Evolutionary conservation across 2,329 filamentous ascomycete species (phyloP), one percentile per base, ranked within the genome.

Genomic region (Bipolaris gigantea): DNA sequence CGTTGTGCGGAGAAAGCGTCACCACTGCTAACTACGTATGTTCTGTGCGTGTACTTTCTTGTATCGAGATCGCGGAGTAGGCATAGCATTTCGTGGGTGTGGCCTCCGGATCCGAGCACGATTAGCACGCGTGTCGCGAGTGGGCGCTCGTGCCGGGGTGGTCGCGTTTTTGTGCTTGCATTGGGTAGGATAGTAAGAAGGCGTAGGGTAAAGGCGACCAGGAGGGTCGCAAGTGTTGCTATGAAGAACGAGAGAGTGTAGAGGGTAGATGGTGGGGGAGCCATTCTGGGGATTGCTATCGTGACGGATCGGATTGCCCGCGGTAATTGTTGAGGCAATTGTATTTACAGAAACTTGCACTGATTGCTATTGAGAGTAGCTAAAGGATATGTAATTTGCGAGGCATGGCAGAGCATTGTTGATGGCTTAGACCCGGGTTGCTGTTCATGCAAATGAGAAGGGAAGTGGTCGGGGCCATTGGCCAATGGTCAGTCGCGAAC

Each of bases 51-150:
- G 70, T 76, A 80, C 46, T 73, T 72, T 7, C 55, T 46, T 48
- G 75, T 73, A 50, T 77, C 70, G 1, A 87, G 76, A 61, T 82
- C 83, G 62, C 80, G 78, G 64, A 99, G 84, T 79, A 97, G 89
- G 67, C 88, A 86, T 59, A 96, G 81, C 89, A 99, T 96, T 75
- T 99, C 94, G 43, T 91, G 87, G 0, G 94, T 97, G 76, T 99
- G 94, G 0, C 94, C 94, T 30, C 94, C 94, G 2, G 90, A 95
- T 48, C 94, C 94, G 21, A 97, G 87, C 23, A 97, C 87, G 59
- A 96, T 83, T 30, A 96, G 79, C 49, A 92, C 79, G 73, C 92
- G 85, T 6, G 80, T 79, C 23, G 78, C 77, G 4, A 66, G 46
- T 18, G 68, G 67, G 48, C 67, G 71, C 41, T 47, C 62, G 25